Evolutionary conservation across 192 early-diverging fungal genomes (phyloP).

Genomic region (Mortierella alpina): DNA sequence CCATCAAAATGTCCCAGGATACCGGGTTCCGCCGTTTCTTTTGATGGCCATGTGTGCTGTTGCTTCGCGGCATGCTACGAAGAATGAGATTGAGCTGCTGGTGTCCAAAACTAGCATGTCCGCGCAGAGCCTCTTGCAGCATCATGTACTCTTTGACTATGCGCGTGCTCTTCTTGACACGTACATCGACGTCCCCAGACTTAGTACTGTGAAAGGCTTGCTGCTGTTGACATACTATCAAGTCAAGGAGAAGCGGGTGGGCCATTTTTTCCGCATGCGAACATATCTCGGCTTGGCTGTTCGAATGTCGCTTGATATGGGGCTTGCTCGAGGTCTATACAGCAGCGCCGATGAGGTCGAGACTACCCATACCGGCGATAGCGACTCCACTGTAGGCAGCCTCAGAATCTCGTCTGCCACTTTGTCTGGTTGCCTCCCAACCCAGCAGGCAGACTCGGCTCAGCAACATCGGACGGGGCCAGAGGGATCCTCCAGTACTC

Average conservation of each 20-base stretch:
- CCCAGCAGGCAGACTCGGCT: not conserved
- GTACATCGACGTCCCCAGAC: conserved; percentile 57
- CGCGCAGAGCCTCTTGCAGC: not conserved
- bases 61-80: conserved; percentile 30
- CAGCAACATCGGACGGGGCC: no score
- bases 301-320: conserved; percentile 77
- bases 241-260: conserved; percentile 48
- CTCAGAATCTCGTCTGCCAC: not conserved
- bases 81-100: conserved; percentile 2
- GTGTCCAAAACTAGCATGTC: not conserved
- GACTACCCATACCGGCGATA: not conserved
- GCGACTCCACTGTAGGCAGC: not conserved
- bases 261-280: conserved; percentile 56
- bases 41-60: conserved; percentile 65
- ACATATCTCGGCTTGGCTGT: conserved; percentile 63
- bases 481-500: not conserved
- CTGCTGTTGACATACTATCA: conserved; percentile 65
- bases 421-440: not conserved
- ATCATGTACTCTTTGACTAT: conserved; percentile 40
- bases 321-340: conserved; percentile 50
- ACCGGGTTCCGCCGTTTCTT: conserved; percentile 56
- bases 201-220: conserved; percentile 65
- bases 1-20: conserved; percentile 29
- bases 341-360: conserved; percentile 2
- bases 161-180: conserved; percentile 54